Base-by-base conservation (phyloP, 2,329 filamentous ascomycete species). In the Colletotrichum limetticola region DNA sequence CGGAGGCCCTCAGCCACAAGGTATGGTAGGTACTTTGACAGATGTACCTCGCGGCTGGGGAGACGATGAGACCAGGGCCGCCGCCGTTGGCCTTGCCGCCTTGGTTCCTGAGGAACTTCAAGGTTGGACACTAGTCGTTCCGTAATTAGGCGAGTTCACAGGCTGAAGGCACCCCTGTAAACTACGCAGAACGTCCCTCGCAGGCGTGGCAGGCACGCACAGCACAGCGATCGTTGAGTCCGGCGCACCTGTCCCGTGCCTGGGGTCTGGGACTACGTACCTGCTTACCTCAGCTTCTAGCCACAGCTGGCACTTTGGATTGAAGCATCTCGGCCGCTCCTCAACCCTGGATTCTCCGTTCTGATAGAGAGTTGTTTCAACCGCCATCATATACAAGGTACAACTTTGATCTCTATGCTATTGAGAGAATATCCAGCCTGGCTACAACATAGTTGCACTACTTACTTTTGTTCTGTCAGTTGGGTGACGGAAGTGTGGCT, bases 131-230 rank as follows among this genome's bases (percentile, higher is more conserved):
- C 46, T 56, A 37, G 49, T 59, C 60, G 66, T 61, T 71, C 71
- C 60, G 66, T 65, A 71, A 66, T 71, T 73, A 66, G 71, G 67
- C 66, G 58, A 66, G 37, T 30, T 35, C 57, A 61, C 65, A 60
- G 68, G n/a, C 42, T 46, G 49, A 60, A 14, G 49, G 24, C 60
- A 16, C 28, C 64, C 69, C 66, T 72, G 70, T 63, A n/a, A 49
- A 49, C 32, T 12, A 35, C 32, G 32, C 32, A 35, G 8, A 11
- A 53, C 70, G 58, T 53, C 52, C 52, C 37, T 19, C 24, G 37
- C 37, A 42, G 37, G 37, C 37, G 37, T 42, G 6, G 37, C 37
- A 42, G 35, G 35, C 35, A 42, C 14, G 35, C 35, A 42, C 35
- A 42, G 35, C 35, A 42, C 35, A 8, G 42, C 26, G 11, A 22